Evolutionary conservation across 1,284 basidiomycete genomes (phyloP).

Genomic region (Laetiporus sulphureus): DNA sequence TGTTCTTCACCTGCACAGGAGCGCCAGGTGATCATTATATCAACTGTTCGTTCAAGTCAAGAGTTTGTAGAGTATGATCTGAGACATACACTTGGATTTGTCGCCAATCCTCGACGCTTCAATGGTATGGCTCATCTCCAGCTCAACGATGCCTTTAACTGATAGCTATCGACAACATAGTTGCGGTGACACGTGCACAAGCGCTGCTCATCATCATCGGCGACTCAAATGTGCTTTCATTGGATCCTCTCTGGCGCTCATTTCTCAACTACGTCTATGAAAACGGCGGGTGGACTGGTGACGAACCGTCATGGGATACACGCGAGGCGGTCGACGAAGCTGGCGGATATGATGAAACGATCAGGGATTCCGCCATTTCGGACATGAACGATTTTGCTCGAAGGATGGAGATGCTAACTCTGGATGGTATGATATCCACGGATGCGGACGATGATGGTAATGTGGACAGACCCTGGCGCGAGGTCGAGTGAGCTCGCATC

Average conservation of each 20-base stretch:
- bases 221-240: constrained; percentile 44
- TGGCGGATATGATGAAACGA: constrained; percentile 19
- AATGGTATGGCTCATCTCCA: constrained; percentile 46
- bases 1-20: constrained; percentile 33
- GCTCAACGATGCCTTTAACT: too few species aligned
- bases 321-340: constrained; percentile 16
- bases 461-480: constrained; percentile 48
- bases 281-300: constrained; percentile 46
- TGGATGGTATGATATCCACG: constrained; percentile 28
- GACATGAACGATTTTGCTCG: constrained; percentile 49
- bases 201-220: constrained; percentile 51
- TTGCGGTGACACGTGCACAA: constrained; percentile 51
- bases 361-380: constrained; percentile 21
- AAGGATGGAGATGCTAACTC: constrained; percentile 37
- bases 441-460: constrained; percentile 28
- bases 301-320: constrained; percentile 40
- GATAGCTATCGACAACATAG: constrained; percentile 22
- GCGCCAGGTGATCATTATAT: constrained; percentile 58
- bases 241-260: constrained; percentile 50
- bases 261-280: constrained; percentile 46
- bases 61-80: constrained; percentile 53
- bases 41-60: constrained; percentile 54
- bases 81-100: constrained; percentile 53
- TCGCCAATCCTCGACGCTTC: constrained; percentile 54
- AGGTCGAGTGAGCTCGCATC: constrained; percentile 29